Evolutionary conservation across 345 rosid species (phyloP).

Genomic region (Aegle marmelos): DNA sequence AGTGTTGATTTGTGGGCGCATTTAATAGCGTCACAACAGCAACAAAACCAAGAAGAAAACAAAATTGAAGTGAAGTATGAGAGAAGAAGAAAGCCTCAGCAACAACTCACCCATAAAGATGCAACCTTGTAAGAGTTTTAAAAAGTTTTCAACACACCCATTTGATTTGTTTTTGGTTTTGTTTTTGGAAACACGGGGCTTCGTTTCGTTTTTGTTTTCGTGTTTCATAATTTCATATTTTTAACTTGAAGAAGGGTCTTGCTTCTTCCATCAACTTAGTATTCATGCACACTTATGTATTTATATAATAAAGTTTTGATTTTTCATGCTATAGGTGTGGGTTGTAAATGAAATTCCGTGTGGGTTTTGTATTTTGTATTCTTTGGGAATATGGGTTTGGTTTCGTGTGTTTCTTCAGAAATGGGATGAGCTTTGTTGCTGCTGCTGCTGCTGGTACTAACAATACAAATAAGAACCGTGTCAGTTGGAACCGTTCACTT

Average conservation of each 20-base stretch:
- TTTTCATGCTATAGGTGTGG: not conserved
- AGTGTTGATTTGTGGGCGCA: constrained; percentile 58
- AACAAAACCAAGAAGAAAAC: constrained; percentile 10
- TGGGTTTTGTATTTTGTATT: not conserved
- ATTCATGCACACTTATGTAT: too few species aligned
- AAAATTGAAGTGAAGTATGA: constrained; percentile 43
- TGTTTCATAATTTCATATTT: not conserved
- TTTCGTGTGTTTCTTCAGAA: constrained; percentile 18
- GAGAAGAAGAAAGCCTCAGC: constrained; percentile 34
- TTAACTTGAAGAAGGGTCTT: not conserved
- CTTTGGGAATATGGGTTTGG: not conserved
- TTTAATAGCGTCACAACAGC: constrained; percentile 34
- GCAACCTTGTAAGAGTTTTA: constrained; percentile 24
- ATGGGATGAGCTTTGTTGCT: constrained; percentile 42
- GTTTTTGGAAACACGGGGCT: not conserved
- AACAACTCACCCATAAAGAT: constrained; percentile 25
- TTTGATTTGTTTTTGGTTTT: not conserved
- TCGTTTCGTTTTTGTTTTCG: not conserved
- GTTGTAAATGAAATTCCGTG: not conserved
- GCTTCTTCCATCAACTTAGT: not conserved
- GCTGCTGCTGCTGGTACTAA: constrained; percentile 34
- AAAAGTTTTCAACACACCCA: not conserved
- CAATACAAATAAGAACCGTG: constrained; percentile 37
- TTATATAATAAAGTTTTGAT: not conserved
- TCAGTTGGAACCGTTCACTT: constrained; percentile 90